Evolutionary conservation across 2,329 filamentous ascomycete species (phyloP).

Genomic region (Coleophoma crateriformis): DNA sequence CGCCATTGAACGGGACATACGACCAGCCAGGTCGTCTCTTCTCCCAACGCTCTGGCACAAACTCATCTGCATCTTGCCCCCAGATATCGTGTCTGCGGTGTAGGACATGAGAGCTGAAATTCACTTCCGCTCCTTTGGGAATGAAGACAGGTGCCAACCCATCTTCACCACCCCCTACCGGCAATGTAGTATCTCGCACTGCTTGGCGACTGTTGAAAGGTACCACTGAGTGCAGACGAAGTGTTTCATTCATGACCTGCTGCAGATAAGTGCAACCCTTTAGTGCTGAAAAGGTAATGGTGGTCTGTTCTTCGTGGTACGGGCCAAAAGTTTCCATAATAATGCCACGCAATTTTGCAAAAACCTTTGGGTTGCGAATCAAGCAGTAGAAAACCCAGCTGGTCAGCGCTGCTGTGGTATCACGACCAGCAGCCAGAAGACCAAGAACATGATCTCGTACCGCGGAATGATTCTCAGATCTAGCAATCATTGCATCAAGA

Average conservation of each 20-base stretch:
- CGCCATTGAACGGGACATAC: conserved; percentile 6
- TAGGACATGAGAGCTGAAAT: conserved; percentile 18
- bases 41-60: conserved; percentile 7
- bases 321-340: conserved; percentile 12
- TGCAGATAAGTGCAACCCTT: conserved; percentile 34
- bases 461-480: background rate
- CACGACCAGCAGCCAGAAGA: conserved; percentile 44
- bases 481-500: conserved; percentile 33
- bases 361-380: conserved; percentile 21
- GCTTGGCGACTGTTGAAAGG: conserved; percentile 27
- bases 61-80: conserved; percentile 1
- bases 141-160: conserved; percentile 19
- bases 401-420: conserved; percentile 39
- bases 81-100: conserved; percentile 27
- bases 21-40: background rate
- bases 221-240: conserved; percentile 33
- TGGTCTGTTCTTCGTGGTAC: conserved; percentile 1
- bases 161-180: conserved; percentile 22
- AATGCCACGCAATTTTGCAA: background rate
- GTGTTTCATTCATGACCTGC: conserved; percentile 29
- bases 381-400: conserved; percentile 39
- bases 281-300: background rate
- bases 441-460: background rate
- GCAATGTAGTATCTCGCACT: conserved; percentile 30
- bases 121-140: conserved; percentile 8